phyloP scores from a whole-genome alignment of 1,284 basidiomycete genomes.

The Coniferiporia weirii region DNA sequence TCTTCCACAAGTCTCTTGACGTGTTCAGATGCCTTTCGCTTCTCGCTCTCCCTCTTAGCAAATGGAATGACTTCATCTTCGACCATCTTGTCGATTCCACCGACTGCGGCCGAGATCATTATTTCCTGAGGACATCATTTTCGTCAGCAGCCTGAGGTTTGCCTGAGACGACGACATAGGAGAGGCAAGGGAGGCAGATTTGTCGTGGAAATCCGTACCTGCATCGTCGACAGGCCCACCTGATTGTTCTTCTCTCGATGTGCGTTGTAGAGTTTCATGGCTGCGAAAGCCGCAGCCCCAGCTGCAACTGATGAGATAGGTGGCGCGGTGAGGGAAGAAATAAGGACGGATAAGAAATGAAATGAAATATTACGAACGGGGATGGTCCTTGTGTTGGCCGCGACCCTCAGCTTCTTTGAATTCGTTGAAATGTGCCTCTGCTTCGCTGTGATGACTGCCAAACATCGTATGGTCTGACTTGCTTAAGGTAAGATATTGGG shows the following conservation, averaged over 20 bases:
- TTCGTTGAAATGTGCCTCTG: not conserved
- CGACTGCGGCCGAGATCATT: not conserved
- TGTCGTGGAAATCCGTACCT: not conserved
- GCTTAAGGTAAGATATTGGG: not conserved
- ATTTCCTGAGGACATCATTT: not conserved
- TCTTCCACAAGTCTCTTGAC: not conserved
- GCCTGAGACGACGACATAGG: too few species aligned
- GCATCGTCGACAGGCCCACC: conserved; percentile 1
- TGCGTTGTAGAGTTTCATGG: not conserved
- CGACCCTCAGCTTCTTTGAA: not conserved
- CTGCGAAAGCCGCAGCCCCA: conserved; percentile 2
- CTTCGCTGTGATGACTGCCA: not conserved
- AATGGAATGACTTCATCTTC: not conserved
- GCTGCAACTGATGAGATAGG: not conserved
- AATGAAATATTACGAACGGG: not conserved
- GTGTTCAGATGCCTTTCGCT: not conserved
- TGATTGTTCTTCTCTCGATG: not conserved
- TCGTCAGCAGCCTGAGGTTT: not conserved
- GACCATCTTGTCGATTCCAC: not conserved
- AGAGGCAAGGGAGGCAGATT: not conserved
- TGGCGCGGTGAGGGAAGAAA: not conserved
- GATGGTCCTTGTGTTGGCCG: conserved; percentile 1
- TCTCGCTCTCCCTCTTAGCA: not conserved
- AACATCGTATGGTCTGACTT: not conserved
- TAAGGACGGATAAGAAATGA: not conserved